Evolutionary conservation across 768 basidiomycete species (phyloP), one percentile per base, ranked within the genome.

Genomic region (Russula earlei): DNA sequence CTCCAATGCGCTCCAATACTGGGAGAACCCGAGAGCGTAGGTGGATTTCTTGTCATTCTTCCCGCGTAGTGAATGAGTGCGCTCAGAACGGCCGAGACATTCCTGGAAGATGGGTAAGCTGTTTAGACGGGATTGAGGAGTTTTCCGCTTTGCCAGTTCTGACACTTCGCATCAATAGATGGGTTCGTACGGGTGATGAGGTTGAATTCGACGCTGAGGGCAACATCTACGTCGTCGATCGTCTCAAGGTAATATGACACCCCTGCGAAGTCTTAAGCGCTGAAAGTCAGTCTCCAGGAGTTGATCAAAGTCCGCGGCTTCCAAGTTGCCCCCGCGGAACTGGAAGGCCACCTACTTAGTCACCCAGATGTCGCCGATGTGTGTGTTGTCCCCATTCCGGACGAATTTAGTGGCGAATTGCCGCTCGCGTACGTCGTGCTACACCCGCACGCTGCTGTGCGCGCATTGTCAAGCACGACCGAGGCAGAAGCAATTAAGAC

Each of bases 241-340:
- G 84, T 31, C 64, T 85, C 22, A 85, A 85, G 72, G 82, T 46
- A 22, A 42, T 9, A 20, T n/a, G 20, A 15, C 7, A 33, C 2
- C 5, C 37, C 24, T 12, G 12, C 10, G 5, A 24, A 40, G n/a
- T n/a, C 54, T 15, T n/a, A 11, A 25, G 27, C 61, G 64, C 70
- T 69, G 27, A 54, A 33, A 34, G 19, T 14, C 31, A 14, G 20
- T 20, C 22, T 20, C 34, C 52, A 82, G 80, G 83, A 85, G 67
- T 72, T 85, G 34, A 71, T 85, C 64, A 85, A 87, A 69, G 81
- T 83, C 37, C 75, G 70, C 63, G 85, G 85, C 5, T 84, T 82
- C 67, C 85, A 87, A 65, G 84, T 87, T 1, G 83, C 85, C 1
- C 85, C 85, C 1, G 84, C 85, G 2, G 83, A 85, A 60, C 71